Conservation (phyloP, 78 protist genomes). For the Corallochytrium limacisporum region DNA sequence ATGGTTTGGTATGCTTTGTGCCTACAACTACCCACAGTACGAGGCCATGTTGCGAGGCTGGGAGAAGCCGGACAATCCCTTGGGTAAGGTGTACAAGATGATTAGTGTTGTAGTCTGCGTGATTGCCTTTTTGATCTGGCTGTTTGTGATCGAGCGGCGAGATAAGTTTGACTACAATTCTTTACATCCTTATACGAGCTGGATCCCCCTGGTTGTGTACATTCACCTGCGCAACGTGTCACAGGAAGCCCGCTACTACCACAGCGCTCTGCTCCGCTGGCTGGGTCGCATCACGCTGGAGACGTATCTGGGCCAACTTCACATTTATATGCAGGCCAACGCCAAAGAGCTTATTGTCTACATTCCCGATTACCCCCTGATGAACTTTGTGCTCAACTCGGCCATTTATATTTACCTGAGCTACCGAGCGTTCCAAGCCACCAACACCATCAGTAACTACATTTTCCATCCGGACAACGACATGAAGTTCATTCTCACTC, state of each 20-base stretch:
- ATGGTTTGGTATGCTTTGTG: neutral
- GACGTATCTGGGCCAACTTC: conserved; percentile 30
- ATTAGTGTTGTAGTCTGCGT: too few relatives aligned
- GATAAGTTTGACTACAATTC: conserved; percentile 21
- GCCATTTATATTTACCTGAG: neutral
- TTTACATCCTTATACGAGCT: conserved; percentile 40
- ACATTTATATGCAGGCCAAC: neutral
- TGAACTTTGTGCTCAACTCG: conserved; percentile 8
- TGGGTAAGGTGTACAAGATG: too few relatives aligned
- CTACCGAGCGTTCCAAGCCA: neutral
- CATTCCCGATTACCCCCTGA: conserved; percentile 6
- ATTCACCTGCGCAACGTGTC: conserved; percentile 23
- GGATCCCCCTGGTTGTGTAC: conserved; percentile 8
- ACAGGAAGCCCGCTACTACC: neutral
- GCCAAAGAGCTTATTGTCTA: conserved; percentile 2
- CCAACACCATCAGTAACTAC: neutral
- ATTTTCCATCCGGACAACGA: too few relatives aligned
- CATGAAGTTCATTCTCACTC: too few relatives aligned
- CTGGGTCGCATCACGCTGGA: conserved; percentile 33
- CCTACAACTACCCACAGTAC: neutral
- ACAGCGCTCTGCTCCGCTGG: conserved; percentile 19
- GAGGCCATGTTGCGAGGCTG: neutral
- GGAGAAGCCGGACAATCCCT: too few relatives aligned
- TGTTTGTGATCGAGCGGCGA: neutral
- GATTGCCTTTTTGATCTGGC: neutral